phyloP scores from a whole-genome alignment of 192 early-diverging fungal species.

The Linnemannia zychae region DNA sequence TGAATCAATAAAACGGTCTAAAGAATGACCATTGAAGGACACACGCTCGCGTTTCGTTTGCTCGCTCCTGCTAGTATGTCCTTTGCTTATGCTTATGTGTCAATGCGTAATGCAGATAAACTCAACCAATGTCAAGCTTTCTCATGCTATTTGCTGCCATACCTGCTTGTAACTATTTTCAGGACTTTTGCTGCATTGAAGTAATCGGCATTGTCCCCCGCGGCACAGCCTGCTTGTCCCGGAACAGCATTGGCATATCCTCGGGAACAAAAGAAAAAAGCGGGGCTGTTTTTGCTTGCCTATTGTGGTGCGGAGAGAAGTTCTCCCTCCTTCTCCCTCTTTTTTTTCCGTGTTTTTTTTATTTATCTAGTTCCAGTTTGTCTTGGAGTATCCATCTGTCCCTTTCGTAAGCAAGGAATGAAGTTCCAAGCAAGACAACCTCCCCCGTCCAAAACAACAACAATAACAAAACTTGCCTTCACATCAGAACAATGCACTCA shows the following conservation, averaged over 20 bases:
- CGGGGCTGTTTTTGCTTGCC: neutral
- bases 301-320: neutral
- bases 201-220: neutral
- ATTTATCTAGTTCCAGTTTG: constrained; percentile 4
- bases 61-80: neutral
- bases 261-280: neutral
- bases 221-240: neutral
- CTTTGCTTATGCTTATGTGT: no score
- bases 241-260: neutral
- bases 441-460: no score
- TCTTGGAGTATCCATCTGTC: no score
- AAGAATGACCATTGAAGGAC: constrained; percentile 5
- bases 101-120: neutral
- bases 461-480: no score
- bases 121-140: neutral
- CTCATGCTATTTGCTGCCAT: neutral
- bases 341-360: neutral
- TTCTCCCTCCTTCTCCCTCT: no score
- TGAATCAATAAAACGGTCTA: neutral
- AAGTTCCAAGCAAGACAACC: no score
- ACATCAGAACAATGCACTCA: no score
- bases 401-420: no score
- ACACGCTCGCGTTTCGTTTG: neutral
- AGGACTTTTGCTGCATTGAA: neutral
- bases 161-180: neutral